phyloP scores from a whole-genome alignment of 371 early-diverging fungal species.

The Apophysomyces ossiformis region DNA sequence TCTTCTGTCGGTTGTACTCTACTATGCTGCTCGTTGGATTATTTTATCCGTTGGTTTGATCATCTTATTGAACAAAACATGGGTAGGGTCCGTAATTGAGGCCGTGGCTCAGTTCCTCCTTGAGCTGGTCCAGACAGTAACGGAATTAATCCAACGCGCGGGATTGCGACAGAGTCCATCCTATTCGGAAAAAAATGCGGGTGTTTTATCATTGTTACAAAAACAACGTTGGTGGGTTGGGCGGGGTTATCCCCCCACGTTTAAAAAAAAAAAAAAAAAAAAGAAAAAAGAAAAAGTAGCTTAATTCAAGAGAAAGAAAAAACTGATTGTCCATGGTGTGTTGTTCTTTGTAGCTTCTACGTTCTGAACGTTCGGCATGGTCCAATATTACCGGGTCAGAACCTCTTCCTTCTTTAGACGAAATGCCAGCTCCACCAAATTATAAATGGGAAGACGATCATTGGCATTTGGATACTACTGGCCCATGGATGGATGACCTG shows the following conservation, averaged over 20 bases:
- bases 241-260: conserved; percentile 26
- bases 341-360: conserved; percentile 22
- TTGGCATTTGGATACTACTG: conserved; percentile 33
- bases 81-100: conserved; percentile 22
- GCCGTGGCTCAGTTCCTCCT: background rate
- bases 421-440: conserved; percentile 19
- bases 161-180: background rate
- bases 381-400: conserved; percentile 34
- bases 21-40: conserved; percentile 20
- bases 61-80: conserved; percentile 27
- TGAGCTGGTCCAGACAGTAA: conserved; percentile 5
- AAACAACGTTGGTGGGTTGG: conserved; percentile 37
- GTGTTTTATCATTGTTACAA: conserved; percentile 32
- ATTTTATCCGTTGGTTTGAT: conserved; percentile 18
- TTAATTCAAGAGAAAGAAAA: too few species aligned
- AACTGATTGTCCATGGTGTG: too few species aligned
- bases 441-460: conserved; percentile 27
- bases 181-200: conserved; percentile 13
- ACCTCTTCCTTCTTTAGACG: conserved; percentile 24
- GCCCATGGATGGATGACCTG: conserved; percentile 36
- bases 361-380: conserved; percentile 33
- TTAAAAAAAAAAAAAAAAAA: conserved; percentile 16
- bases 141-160: conserved; percentile 11
- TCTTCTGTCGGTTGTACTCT: conserved; percentile 10
- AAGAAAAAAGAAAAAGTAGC: too few species aligned